A percentile compares a stretch with the other conserved stretches of the same genome.
These are phyloP conservation scores for Cladophialophora bantiana DNA, from an alignment of 2,329 filamentous ascomycete genomes.

Conservation along the genomic window DNA sequence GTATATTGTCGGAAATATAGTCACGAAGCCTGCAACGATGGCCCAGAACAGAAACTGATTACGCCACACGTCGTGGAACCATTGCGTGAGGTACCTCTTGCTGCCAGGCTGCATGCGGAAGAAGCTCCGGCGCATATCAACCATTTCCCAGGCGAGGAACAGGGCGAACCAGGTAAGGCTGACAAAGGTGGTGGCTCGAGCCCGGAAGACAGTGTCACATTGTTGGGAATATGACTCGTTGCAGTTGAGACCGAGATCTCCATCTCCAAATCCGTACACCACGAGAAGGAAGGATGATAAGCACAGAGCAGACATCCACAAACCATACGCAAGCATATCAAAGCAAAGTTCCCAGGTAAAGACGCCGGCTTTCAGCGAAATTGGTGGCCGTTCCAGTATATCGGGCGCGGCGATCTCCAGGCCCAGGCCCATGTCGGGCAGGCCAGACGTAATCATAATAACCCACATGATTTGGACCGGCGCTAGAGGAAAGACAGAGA, in stretches of 20 bases:
- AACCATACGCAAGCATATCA: constrained; percentile 80
- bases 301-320: constrained; percentile 76
- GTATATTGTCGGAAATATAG: constrained; percentile 68
- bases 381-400: constrained; percentile 78
- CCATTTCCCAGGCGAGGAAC: constrained; percentile 80
- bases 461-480: constrained; percentile 92
- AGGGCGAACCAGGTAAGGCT: constrained; percentile 78
- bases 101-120: constrained; percentile 74
- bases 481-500: constrained; percentile 84
- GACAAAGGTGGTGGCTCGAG: constrained; percentile 75
- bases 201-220: constrained; percentile 72
- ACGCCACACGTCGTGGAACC: constrained; percentile 71
- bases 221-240: constrained; percentile 63
- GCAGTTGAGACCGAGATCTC: constrained; percentile 66
- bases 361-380: constrained; percentile 65
- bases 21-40: constrained; percentile 63
- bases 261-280: constrained; percentile 67
- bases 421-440: constrained; percentile 87
- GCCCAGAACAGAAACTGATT: constrained; percentile 76
- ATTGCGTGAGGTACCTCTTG: constrained; percentile 68
- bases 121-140: constrained; percentile 74
- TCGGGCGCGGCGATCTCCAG: constrained; percentile 77
- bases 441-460: constrained; percentile 88
- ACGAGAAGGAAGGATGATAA: constrained; percentile 69
- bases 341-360: constrained; percentile 75